phyloP scores from a whole-genome alignment of 495 filamentous ascomycete species.

The Polyplosphaeria fusca region DNA sequence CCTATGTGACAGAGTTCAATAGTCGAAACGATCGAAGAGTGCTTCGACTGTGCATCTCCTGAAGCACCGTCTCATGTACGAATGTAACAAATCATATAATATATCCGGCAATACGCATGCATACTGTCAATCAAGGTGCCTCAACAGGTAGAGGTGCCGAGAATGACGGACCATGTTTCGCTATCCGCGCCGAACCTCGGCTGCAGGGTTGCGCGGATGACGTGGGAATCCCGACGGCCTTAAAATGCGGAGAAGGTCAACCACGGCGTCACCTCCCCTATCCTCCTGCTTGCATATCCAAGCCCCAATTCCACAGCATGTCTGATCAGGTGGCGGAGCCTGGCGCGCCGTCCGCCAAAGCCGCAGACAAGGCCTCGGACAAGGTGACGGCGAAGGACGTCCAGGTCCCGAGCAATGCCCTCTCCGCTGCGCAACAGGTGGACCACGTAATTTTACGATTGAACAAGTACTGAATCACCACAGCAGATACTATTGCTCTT shows the following conservation, averaged over 20 bases:
- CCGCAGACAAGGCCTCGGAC: slow-evolving; percentile 13
- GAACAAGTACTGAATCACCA: slow-evolving; percentile 44
- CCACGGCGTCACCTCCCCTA: background rate
- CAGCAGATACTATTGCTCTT: too few relatives aligned
- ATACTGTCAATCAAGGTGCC: too few relatives aligned
- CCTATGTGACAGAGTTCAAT: too few relatives aligned
- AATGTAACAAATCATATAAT: too few relatives aligned
- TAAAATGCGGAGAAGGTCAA: slow-evolving; percentile 16
- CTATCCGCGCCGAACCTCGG: too few relatives aligned
- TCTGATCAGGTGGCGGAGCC: slow-evolving; percentile 16
- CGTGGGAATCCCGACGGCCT: background rate
- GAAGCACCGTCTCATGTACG: too few relatives aligned
- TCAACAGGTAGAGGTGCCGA: too few relatives aligned
- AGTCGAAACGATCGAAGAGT: too few relatives aligned
- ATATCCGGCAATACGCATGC: too few relatives aligned
- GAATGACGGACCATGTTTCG: too few relatives aligned
- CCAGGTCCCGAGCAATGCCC: slow-evolving; percentile 9
- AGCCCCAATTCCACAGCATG: background rate
- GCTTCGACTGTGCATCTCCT: too few relatives aligned
- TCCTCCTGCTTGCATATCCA: background rate
- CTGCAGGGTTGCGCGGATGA: background rate
- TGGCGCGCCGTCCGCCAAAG: slow-evolving; percentile 20
- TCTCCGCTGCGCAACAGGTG: slow-evolving; percentile 27
- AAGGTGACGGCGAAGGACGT: slow-evolving; percentile 13
- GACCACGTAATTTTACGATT: slow-evolving; percentile 37